Percentiles rank a stretch among this genome's conserved stretches.
These are phyloP conservation scores for Euphorbia peplus DNA, from an alignment of 345 rosid genomes.

Conservation along the genomic window DNA sequence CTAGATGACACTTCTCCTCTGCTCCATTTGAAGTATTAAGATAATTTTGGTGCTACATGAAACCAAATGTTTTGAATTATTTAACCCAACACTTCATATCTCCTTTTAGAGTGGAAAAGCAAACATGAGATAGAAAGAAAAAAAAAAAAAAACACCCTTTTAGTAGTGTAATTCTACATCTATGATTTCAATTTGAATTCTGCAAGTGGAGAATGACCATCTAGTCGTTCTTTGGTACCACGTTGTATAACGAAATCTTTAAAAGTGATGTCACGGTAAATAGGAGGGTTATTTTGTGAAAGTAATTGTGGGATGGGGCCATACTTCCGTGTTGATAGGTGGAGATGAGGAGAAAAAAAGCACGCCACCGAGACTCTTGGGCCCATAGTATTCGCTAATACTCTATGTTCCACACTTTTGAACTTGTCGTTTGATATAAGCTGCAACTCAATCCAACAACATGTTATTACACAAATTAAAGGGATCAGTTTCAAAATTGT, in stretches of 20 bases:
- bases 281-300: constrained; percentile 17
- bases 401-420: constrained; percentile 20
- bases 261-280: constrained; percentile 9
- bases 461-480: no score
- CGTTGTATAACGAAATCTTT: constrained; percentile 5
- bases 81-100: no score
- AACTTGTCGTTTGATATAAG: constrained; percentile 22
- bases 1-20: constrained; percentile 15
- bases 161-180: no score
- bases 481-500: no score
- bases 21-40: constrained; percentile 8
- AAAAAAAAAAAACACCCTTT: no score
- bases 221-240: constrained; percentile 5
- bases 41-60: no score
- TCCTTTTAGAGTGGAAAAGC: no score
- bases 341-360: constrained; percentile 7
- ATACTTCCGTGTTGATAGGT: neutral
- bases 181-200: constrained; percentile 10
- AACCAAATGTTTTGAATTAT: no score
- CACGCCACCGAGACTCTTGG: constrained; percentile 17
- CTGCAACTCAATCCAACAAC: no score
- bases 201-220: constrained; percentile 12
- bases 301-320: constrained; percentile 23
- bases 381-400: constrained; percentile 7
- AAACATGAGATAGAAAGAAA: no score